Evolutionary conservation across 225 moss, liverwort and hornwort genomes (phyloP).

Genomic region (Lunularia cruciata): DNA sequence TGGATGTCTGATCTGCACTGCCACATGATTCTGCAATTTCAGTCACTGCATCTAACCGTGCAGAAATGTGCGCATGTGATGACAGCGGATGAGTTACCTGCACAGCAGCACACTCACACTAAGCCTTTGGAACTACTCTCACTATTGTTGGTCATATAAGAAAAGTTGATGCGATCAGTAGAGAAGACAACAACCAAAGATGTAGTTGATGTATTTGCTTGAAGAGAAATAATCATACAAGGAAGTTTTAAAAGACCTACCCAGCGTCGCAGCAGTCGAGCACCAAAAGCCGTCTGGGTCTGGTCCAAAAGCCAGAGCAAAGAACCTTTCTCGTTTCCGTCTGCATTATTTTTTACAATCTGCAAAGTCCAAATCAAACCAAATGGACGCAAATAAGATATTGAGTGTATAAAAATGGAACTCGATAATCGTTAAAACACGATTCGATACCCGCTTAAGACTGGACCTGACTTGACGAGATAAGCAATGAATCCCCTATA

Average conservation of each 20-base stretch:
- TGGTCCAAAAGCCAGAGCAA: conserved; percentile 94
- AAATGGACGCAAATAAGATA: background rate
- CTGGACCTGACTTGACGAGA: too few species aligned
- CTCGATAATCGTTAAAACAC: background rate
- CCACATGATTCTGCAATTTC: conserved; percentile 81
- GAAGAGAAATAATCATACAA: too few species aligned
- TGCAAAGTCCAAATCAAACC: conserved; percentile 19
- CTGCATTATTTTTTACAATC: conserved; percentile 88
- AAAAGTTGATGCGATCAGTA: background rate
- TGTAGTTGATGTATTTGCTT: background rate
- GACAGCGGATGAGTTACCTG: conserved; percentile 93
- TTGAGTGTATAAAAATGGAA: background rate
- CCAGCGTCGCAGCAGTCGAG: conserved; percentile 90
- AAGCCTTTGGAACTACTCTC: background rate
- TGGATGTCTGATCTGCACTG: conserved; percentile 55
- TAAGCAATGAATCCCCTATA: too few species aligned
- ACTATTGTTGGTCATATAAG: background rate
- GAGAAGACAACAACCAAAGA: background rate
- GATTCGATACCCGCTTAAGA: too few species aligned
- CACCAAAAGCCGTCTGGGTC: conserved; percentile 85
- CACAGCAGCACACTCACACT: background rate
- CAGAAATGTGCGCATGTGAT: conserved; percentile 60
- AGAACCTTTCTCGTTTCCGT: conserved; percentile 82
- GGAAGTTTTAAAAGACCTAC: conserved; percentile 48
- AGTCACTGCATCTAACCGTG: conserved; percentile 81